Evolutionary conservation across 2,329 filamentous ascomycete species (phyloP).

Genomic region (Cordyceps tenuipes): DNA sequence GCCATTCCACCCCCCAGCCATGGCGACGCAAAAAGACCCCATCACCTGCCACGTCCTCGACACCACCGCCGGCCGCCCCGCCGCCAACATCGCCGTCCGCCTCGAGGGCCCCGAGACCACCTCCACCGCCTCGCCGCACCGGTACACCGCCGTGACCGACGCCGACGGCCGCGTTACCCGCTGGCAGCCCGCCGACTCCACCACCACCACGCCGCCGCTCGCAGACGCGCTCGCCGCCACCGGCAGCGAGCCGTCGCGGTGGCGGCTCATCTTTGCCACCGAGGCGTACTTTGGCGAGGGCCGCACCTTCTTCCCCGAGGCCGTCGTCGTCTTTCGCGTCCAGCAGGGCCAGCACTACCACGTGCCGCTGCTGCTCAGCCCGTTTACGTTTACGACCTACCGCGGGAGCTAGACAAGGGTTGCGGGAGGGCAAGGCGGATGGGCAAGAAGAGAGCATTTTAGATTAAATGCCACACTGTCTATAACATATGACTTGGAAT

Average conservation of each 20-base stretch:
- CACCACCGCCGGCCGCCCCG: slow-evolving; percentile 66
- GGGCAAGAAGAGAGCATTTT: neutral
- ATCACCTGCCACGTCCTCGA: slow-evolving; percentile 87
- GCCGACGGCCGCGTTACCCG: slow-evolving; percentile 63
- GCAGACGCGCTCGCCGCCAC: slow-evolving; percentile 43
- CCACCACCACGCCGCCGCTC: slow-evolving; percentile 34
- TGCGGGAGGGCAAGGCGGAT: neutral
- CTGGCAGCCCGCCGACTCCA: slow-evolving; percentile 49
- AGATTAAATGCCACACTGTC: neutral
- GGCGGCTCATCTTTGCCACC: slow-evolving; percentile 60
- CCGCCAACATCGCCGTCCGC: slow-evolving; percentile 55
- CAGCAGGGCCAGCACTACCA: slow-evolving; percentile 61
- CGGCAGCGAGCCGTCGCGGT: slow-evolving; percentile 38
- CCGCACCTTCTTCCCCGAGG: slow-evolving; percentile 54
- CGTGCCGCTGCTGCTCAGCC: slow-evolving; percentile 68
- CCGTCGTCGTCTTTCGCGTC: slow-evolving; percentile 45
- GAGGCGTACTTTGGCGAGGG: slow-evolving; percentile 60
- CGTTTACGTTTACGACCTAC: slow-evolving; percentile 77
- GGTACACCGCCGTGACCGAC: slow-evolving; percentile 47
- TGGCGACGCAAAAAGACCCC: slow-evolving; percentile 40
- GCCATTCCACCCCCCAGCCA: neutral
- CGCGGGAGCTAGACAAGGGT: slow-evolving; percentile 51
- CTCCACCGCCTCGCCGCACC: neutral
- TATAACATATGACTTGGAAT: neutral
- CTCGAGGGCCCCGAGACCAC: slow-evolving; percentile 40